These are phyloP conservation scores for Ogataea minuta DNA, from an alignment of 805 yeast species.

Conservation along the genomic window DNA sequence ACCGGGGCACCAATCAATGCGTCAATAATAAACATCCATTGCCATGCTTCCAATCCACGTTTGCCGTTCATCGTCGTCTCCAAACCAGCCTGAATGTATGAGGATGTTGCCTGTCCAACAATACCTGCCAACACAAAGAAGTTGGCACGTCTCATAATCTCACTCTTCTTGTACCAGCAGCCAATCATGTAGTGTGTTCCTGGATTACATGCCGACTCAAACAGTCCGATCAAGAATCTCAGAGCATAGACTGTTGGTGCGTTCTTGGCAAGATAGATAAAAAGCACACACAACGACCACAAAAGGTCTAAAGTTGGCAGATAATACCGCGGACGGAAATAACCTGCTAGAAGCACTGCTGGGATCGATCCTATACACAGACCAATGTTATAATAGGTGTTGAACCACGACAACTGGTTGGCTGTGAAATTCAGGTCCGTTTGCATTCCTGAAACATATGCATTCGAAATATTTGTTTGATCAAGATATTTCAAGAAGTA, in stretches of 20 bases:
- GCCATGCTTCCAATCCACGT: conserved; percentile 61
- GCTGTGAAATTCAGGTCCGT: conserved; percentile 36
- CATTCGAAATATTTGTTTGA: conserved; percentile 52
- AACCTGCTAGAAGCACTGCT: conserved; percentile 42
- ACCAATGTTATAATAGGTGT: conserved; percentile 40
- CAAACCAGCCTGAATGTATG: conserved; percentile 59
- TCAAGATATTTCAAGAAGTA: conserved; percentile 49
- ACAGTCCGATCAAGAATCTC: conserved; percentile 59
- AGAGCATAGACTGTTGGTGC: conserved; percentile 52
- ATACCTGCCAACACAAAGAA: conserved; percentile 61
- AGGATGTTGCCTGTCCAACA: conserved; percentile 60
- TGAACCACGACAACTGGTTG: conserved; percentile 26
- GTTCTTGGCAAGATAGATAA: conserved; percentile 33
- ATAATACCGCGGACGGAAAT: conserved; percentile 46
- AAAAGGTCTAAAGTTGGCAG: conserved; percentile 46
- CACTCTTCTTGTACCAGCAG: conserved; percentile 54
- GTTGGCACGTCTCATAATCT: conserved; percentile 58
- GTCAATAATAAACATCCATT: conserved; percentile 72
- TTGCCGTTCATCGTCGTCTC: conserved; percentile 46
- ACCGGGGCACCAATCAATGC: conserved; percentile 57
- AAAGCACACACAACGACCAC: conserved; percentile 44
- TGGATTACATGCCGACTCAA: conserved; percentile 38
- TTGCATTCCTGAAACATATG: conserved; percentile 68
- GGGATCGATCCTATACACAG: conserved; percentile 63
- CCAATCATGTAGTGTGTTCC: conserved; percentile 44